Base-by-base conservation (phyloP, 1,284 basidiomycete genomes). In the Abortiporus biennis region DNA sequence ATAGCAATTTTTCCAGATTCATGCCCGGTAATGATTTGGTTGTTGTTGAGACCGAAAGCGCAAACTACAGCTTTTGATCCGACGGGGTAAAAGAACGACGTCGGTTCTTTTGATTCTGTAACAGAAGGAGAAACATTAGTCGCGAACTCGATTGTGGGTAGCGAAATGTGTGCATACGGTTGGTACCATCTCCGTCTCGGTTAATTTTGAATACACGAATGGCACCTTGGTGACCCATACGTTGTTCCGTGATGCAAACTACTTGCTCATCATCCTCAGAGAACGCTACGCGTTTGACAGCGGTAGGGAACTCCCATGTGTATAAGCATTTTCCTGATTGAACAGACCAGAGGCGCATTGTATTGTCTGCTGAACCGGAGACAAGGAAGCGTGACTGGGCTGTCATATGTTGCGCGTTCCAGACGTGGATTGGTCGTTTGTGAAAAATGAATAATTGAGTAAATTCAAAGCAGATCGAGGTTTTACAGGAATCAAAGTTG, bases 251-350 rank as follows among this genome's bases (percentile, higher is more conserved):
- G 54, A 98, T 89, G 58, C 90, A 92, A 23, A 98, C 82, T 33
- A 95, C 73, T 59, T 82, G 77, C 40, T 80, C 76, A 63, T 92
- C 91, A 57, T 92, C 86, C 53, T 91, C 88, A 64, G 83, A 92
- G 68, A 88, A 92, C 11, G 85, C 79, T 21, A 98, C 95, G 37
- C 95, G 76, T 75, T 97, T 98, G 54, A 98, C 91, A 2, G 96
- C 95, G 1, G 95, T 99, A 33, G 91, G 86, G 72, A 98, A 98
- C 65, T 98, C 95, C 96, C 96, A 99, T 3, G 76, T 82, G 62
- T 81, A 87, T 34, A 96, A 72, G 59, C 91, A 94, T 67, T 94
- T 91, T 48, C 95, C 96, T 2, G 85, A 89, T 43, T 80, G 69
- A 21, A 97, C 89, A 43, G 80, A 76, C 95, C 95, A 99, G 19